Percentiles rank a stretch among this genome's conserved stretches.
Conservation (phyloP, 768 basidiomycete genomes). For the Pholiota conissans region DNA sequence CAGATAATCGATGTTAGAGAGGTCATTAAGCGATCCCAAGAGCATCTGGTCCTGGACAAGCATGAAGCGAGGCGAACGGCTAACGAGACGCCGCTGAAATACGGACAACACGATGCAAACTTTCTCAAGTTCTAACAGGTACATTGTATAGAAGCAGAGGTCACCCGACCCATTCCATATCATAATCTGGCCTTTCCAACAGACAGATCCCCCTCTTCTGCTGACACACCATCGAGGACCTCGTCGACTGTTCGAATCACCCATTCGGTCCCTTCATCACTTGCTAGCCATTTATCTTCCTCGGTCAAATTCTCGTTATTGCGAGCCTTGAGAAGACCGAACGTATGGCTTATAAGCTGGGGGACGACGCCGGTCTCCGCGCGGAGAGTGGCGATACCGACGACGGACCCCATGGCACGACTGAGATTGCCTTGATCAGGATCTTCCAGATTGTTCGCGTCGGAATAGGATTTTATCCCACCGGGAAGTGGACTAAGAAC, state of each 20-base stretch:
- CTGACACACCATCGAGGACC: slow-evolving; percentile 71
- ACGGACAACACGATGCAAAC: slow-evolving; percentile 39
- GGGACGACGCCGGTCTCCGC: slow-evolving; percentile 84
- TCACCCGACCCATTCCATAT: slow-evolving; percentile 39
- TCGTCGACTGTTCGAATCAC: slow-evolving; percentile 81
- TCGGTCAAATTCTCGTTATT: slow-evolving; percentile 54
- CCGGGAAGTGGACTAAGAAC: slow-evolving; percentile 76
- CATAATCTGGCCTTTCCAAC: slow-evolving; percentile 63
- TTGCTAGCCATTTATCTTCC: slow-evolving; percentile 80
- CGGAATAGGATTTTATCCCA: slow-evolving; percentile 42
- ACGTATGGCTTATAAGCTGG: slow-evolving; percentile 86
- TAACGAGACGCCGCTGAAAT: slow-evolving; percentile 28
- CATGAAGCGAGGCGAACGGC: slow-evolving; percentile 28
- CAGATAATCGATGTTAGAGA: slow-evolving; percentile 25
- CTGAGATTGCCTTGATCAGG: slow-evolving; percentile 81
- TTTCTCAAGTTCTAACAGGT: slow-evolving; percentile 31
- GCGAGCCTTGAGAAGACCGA: slow-evolving; percentile 87
- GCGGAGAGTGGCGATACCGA: slow-evolving; percentile 83
- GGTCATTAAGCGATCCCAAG: slow-evolving; percentile 19
- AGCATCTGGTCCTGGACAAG: slow-evolving; percentile 5
- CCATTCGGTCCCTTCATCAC: slow-evolving; percentile 89
- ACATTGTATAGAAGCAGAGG: slow-evolving; percentile 27
- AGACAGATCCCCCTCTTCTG: slow-evolving; percentile 37
- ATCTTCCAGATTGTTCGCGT: slow-evolving; percentile 42
- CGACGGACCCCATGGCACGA: slow-evolving; percentile 79